A percentile compares a stretch with the other conserved stretches of the same genome.
Evolutionary conservation across 1,284 basidiomycete species (phyloP).

Genomic region (Ustilago cynodontis): DNA sequence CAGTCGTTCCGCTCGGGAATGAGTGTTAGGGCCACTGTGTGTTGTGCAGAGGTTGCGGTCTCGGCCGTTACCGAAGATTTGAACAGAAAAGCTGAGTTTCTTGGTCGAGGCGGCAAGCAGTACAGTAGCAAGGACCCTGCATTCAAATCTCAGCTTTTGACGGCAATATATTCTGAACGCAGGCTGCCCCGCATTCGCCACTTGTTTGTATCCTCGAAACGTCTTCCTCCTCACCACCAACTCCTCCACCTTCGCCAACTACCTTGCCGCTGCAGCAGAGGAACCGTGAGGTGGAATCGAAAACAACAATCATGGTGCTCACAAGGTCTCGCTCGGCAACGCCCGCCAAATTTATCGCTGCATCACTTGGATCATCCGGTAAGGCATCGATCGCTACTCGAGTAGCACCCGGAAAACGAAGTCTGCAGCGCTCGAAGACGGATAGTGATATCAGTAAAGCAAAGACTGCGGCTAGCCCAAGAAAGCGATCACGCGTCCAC

Average conservation of each 20-base stretch:
- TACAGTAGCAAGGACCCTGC: constrained; percentile 14
- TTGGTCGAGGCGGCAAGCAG: not conserved
- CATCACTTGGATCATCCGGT: constrained; percentile 31
- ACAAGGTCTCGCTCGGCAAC: constrained; percentile 48
- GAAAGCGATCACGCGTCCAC: constrained; percentile 10
- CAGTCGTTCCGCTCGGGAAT: too few species aligned
- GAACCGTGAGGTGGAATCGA: not conserved
- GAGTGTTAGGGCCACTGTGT: too few species aligned
- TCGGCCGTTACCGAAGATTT: constrained; percentile 14
- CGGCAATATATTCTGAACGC: constrained; percentile 14
- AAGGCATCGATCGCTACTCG: constrained; percentile 40
- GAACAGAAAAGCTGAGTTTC: not conserved
- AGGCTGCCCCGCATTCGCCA: constrained; percentile 9
- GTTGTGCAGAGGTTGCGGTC: not conserved
- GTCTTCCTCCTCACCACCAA: not conserved
- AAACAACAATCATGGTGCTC: constrained; percentile 25
- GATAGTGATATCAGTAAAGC: constrained; percentile 21
- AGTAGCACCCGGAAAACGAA: constrained; percentile 15
- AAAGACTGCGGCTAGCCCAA: not conserved
- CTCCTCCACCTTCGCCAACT: not conserved
- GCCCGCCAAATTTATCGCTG: constrained; percentile 34
- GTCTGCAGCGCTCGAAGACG: constrained; percentile 32
- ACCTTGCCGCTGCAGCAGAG: not conserved
- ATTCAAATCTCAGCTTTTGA: constrained; percentile 1
- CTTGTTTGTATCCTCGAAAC: not conserved